Base-by-base conservation (phyloP, 73 alveolate genomes). In the Effrenium voratum region DNA sequence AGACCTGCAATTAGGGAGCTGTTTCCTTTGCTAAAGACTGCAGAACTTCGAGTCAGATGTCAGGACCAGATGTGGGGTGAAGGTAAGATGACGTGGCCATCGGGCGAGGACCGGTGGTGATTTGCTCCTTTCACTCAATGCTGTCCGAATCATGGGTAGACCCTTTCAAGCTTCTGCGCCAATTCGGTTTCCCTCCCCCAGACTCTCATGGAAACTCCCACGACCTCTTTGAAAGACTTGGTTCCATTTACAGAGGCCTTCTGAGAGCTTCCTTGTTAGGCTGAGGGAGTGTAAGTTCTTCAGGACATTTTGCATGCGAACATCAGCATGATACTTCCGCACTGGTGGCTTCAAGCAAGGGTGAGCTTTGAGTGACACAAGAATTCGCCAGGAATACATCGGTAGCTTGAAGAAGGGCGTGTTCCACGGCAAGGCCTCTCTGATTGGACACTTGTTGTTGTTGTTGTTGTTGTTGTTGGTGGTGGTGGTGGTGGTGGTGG, bases 1-100 rank as follows among this genome's bases (percentile, higher is more conserved):
- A 28, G 12, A 40, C 19, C 49, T 72, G 4, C 82, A 72, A 72
- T 32, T 13, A 30, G 82, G 49, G 26, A 12, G 63, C 63, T 34
- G 1, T 32, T 72, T 32, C 36, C 28, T 1, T 12, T 72, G 82
- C 5, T 24, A 40, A 1, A 40, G 43, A 13, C 34, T 24, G 34
- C 77, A 60, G 30, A 60, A 32, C 34, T 60, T 10, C 40, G 30
- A 2, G 38, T 63, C 43, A 41, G 50, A 79, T 19, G 28, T 30
- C 55, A 91, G 98, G 98, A 91, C 79, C 87, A 72, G 90, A 91
- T 91, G 98, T 91, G 98, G 98, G 98, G 98, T 52, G 98, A 91
- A 22, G 98, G 98, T 10, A 91, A 91, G 60, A 91, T 91, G 98
- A 38, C 80, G 6, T 91, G 98, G 98, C 98, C 98, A 44, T 91